These are phyloP conservation scores for Leptomonas pyrrhocoris DNA, from an alignment of 208 protist species.

Conservation along the genomic window DNA sequence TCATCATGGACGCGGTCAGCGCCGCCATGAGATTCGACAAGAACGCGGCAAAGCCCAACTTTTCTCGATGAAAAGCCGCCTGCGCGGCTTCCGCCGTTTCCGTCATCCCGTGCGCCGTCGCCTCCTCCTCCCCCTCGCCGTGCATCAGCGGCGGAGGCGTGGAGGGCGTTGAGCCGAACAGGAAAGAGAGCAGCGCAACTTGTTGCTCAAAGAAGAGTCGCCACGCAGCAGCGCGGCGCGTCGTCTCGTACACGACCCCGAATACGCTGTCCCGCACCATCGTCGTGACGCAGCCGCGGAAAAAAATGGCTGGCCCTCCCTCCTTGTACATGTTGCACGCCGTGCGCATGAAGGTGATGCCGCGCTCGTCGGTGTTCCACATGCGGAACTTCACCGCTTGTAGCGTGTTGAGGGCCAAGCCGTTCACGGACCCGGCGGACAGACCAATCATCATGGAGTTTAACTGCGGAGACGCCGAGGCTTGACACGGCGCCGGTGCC, in stretches of 20 bases:
- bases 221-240: conserved; percentile 42
- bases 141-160: neutral
- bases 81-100: neutral
- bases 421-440: conserved; percentile 79
- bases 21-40: conserved; percentile 82
- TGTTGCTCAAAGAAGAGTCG: conserved; percentile 49
- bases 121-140: neutral
- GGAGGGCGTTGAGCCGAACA: neutral
- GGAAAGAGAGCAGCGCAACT: conserved; percentile 13
- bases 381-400: conserved; percentile 92
- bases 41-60: conserved; percentile 55
- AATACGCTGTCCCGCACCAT: conserved; percentile 87
- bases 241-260: conserved; percentile 87
- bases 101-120: neutral
- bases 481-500: conserved; percentile 52
- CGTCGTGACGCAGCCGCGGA: conserved; percentile 80
- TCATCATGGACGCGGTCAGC: conserved; percentile 75
- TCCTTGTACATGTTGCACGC: conserved; percentile 68
- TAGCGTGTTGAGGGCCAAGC: conserved; percentile 79
- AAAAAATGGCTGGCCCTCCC: conserved; percentile 81
- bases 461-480: conserved; percentile 54
- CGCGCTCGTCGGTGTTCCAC: conserved; percentile 73
- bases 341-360: conserved; percentile 66
- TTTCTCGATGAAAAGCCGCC: neutral
- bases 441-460: conserved; percentile 81